Base-by-base conservation (phyloP, 2,329 filamentous ascomycete genomes). In the Alternaria arborescens region DNA sequence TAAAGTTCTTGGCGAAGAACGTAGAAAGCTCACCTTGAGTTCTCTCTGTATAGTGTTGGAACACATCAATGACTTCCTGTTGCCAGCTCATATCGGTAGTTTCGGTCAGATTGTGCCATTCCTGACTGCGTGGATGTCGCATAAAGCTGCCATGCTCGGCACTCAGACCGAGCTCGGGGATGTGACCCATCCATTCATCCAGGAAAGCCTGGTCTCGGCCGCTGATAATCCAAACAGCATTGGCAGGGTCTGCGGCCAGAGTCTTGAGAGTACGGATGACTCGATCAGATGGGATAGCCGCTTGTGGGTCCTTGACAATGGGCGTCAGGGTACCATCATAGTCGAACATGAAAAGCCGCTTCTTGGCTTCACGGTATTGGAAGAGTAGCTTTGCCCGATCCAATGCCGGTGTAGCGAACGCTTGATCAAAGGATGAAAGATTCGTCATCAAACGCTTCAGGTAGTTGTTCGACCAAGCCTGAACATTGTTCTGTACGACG, bases 91-190 rank as follows among this genome's bases (percentile, higher is more conserved):
- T 97, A 77, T 97, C 90, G 60, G 91, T 88, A 66, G 85, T 89
- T 77, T 94, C 93, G 0, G 94, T 92, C 54, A 97, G 82, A 72
- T 97, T 97, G 77, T 93, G 88, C 95, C 95, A 99, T 41, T 89
- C 85, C 3, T 89, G 86, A 18, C 84, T 85, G 40, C 89, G 86
- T 5, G 95, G 95, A 66, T 92, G 85, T 62, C 92, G 89, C 80
- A 98, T 93, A 78, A 98, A 99, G 74, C 93, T 97, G 53, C 95
- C 95, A 75, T 99, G 95, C 81, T 99, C 95, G 1, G 95, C 95
- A 71, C 93, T 97, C 74, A 99, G 90, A n/a, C 95, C 95, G 12
- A 99, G 84, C 74, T 91, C 89, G 1, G 88, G 78, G 67, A 98
- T 97, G 79, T 97, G 91, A n/a, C 94, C 95, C 77, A 98, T 89